Evolutionary conservation across 257 asterid genomes (phyloP), one percentile per base, ranked within the genome.

Genomic region (Lithospermum erythrorhizon): DNA sequence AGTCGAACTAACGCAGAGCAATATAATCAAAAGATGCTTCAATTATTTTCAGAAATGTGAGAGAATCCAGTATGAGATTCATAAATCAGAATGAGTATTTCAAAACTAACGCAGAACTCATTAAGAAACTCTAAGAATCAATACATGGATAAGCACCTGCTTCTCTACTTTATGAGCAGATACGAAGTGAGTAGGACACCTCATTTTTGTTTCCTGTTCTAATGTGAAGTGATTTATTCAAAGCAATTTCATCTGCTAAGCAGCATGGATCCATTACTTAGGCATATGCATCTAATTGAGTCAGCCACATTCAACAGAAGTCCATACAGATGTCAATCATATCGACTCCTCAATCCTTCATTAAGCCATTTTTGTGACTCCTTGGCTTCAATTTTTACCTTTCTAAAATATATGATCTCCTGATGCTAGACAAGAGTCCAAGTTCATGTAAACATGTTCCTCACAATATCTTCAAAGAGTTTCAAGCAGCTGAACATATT

Each of bases 71-170:
- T 17, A 58, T 37, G 17, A 53, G 79, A 72, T 75, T 67, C 75
- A 76, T 63, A 78, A 62, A 72, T 75, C 68, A 61, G 29, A 25
- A 25, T 13, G 51, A 55, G 30, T 55, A 52, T 67, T 63, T 74
- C 57, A 59, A 62, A 54, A 61, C 59, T 47, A 67, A 61, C 61
- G 61, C 58, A 13, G 35, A 66, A 21, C 66, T 53, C 65, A 65
- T 59, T 68, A 25, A 61, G 63, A 56, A 73, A 74, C 52, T 48
- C 60, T 20, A 63, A 71, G 80, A 74, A 73, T 69, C 78, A 65
- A 52, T 67, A 68, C 55, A 75, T 57, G 76, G 89, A 84, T 70
- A 79, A 77, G 87, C 79, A 82, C 78, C 74, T 19, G 85, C 80
- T 82, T 68, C 85, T 70, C 32, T 37, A 21, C 75, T 75, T 76